These are phyloP conservation scores for Fusarium floridanum DNA, from an alignment of 2,329 filamentous ascomycete genomes.

Conservation along the genomic window DNA sequence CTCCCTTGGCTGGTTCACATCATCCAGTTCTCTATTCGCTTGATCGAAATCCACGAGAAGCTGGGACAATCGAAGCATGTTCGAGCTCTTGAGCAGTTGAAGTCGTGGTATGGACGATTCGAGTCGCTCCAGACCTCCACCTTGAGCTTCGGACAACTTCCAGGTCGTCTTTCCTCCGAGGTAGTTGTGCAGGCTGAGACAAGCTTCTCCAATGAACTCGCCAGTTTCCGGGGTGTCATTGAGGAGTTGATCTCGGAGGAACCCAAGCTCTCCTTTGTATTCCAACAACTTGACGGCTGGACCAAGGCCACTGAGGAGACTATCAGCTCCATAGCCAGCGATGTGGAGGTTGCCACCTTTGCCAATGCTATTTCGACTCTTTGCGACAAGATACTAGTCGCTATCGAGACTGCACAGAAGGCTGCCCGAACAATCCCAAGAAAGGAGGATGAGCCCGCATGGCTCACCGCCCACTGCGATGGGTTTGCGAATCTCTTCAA, in stretches of 20 bases:
- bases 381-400: slow-evolving; percentile 83
- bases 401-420: slow-evolving; percentile 79
- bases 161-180: slow-evolving; percentile 62
- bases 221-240: slow-evolving; percentile 57
- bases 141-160: slow-evolving; percentile 61
- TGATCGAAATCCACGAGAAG: slow-evolving; percentile 76
- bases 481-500: slow-evolving; percentile 66
- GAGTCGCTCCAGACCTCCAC: slow-evolving; percentile 58
- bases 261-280: slow-evolving; percentile 73
- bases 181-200: slow-evolving; percentile 50
- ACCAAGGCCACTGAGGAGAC: slow-evolving; percentile 53
- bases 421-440: slow-evolving; percentile 58
- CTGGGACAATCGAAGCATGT: slow-evolving; percentile 68
- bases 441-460: slow-evolving; percentile 53
- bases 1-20: slow-evolving; percentile 76
- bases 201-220: slow-evolving; percentile 54
- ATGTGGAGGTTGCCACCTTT: slow-evolving; percentile 58
- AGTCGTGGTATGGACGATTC: slow-evolving; percentile 64
- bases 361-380: slow-evolving; percentile 71
- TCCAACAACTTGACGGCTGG: slow-evolving; percentile 78
- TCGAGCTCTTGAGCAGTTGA: slow-evolving; percentile 59
- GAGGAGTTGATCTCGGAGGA: slow-evolving; percentile 53
- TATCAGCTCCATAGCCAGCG: slow-evolving; percentile 16
- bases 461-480: slow-evolving; percentile 60
- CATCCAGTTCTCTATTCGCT: slow-evolving; percentile 70